phyloP scores from a whole-genome alignment of 805 yeast genomes.

The Metschnikowia drakensbergensis region DNA sequence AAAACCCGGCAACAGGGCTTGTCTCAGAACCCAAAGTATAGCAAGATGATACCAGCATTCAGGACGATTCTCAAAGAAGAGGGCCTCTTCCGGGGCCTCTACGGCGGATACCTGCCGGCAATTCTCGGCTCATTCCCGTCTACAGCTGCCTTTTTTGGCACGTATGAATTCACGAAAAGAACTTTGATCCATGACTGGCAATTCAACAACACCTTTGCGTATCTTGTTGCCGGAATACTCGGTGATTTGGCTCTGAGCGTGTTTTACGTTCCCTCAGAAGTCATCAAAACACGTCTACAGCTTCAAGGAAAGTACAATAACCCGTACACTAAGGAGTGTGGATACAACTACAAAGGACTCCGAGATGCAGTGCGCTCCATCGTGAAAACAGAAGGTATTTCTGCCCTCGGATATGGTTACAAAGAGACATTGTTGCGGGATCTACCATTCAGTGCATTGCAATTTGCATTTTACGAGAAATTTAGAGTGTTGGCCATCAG shows the following conservation, averaged over 20 bases:
- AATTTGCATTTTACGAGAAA: constrained; percentile 91
- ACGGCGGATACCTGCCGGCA: constrained; percentile 92
- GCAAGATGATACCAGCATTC: constrained; percentile 73
- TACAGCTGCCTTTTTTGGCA: constrained; percentile 89
- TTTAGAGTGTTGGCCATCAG: constrained; percentile 59
- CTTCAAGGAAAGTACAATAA: constrained; percentile 87
- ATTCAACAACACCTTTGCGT: constrained; percentile 74
- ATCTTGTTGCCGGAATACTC: constrained; percentile 81
- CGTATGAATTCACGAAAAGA: constrained; percentile 82
- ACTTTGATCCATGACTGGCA: constrained; percentile 57
- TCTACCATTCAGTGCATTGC: constrained; percentile 92
- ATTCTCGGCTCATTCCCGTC: constrained; percentile 90
- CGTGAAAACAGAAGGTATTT: constrained; percentile 62
- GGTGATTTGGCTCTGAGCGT: constrained; percentile 90
- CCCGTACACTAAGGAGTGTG: constrained; percentile 63
- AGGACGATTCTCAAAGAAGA: constrained; percentile 73
- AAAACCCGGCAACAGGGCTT: constrained; percentile 98
- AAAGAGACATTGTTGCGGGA: constrained; percentile 92
- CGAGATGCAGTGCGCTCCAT: constrained; percentile 67
- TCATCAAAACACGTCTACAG: constrained; percentile 87
- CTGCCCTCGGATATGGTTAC: constrained; percentile 83
- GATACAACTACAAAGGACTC: constrained; percentile 81
- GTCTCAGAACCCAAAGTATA: constrained; percentile 60
- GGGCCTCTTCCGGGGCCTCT: constrained; percentile 79
- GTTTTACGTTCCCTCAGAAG: constrained; percentile 94